Evolutionary conservation across 225 moss, liverwort and hornwort genomes (phyloP), one percentile per base, ranked within the genome.

Genomic region (Asterella californica): DNA sequence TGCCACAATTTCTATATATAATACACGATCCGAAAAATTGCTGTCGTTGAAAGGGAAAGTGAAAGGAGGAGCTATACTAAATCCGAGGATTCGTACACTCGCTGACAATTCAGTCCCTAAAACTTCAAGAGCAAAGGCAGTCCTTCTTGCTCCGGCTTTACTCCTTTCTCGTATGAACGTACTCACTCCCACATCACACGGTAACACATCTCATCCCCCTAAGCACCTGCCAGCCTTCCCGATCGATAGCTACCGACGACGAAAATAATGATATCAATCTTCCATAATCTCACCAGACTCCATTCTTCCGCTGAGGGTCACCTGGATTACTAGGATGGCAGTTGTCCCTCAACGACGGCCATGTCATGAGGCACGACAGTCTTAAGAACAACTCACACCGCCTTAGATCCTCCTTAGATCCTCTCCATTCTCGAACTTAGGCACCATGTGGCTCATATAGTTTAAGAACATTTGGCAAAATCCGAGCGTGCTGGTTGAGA

Each of bases 31-130:
- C 54, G 99, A 99, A 47, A 99, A 99, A 66, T 99, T 99, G 70
- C 93, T 93, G 81, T 99, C 99, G 82, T 99, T 91, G 61, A 99
- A 99, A 47, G 99, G 95, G 74, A 99, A 99, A 59, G 93, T 90
- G 80, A 90, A 99, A 37, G 55, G 75, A 19, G 91, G 86, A 81
- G 86, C 92, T 25, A 27, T 61, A 61, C 17, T 27, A 27, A 61
- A 61, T 61, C 57, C 0, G 10, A 10, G 5, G 61, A 61, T 61
- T 25, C 8, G 22, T 0, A 61, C 6, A 2, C 61, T 9, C 27
- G 61, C 19, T 27, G 19, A n/a, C 61, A 61, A 61, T 61, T 61
- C 61, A 25, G 19, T 27, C 61, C n/a, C n/a, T 27, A 61, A n/a
- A 25, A 61, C 61, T 27, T 61, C 61, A 60, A 11, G 59, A 60